These are phyloP conservation scores for Noccaea caerulescens DNA, from an alignment of 345 rosid species.

Conservation along the genomic window DNA sequence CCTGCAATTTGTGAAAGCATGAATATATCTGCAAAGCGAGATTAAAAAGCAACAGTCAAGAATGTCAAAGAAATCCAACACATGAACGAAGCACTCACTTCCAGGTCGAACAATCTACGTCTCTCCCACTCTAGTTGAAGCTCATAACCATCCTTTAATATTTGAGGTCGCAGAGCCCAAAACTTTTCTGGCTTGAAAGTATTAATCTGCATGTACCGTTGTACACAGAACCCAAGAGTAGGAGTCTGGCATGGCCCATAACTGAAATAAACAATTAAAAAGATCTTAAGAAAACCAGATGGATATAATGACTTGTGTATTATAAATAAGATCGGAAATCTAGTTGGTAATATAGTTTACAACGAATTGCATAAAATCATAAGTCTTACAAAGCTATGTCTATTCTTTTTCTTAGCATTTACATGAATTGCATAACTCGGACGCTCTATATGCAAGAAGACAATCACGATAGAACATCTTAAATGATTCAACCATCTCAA, in stretches of 20 bases:
- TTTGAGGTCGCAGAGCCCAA: constrained; percentile 76
- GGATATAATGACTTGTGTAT: constrained; percentile 6
- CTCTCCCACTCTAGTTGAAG: constrained; percentile 95
- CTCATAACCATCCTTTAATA: constrained; percentile 70
- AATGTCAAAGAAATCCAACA: constrained; percentile 26
- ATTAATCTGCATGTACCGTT: constrained; percentile 84
- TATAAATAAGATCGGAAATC: constrained; percentile 11
- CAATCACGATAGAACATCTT: not conserved
- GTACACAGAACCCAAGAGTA: constrained; percentile 96
- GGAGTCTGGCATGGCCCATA: constrained; percentile 99
- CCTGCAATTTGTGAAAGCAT: constrained; percentile 54
- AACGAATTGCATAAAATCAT: not conserved
- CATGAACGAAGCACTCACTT: constrained; percentile 56
- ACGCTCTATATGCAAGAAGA: constrained; percentile 1
- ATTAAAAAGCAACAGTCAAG: constrained; percentile 25
- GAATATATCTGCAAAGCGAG: constrained; percentile 13
- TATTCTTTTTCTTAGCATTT: constrained; percentile 5
- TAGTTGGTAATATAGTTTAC: constrained; percentile 5
- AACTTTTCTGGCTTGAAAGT: constrained; percentile 87
- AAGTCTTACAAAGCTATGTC: constrained; percentile 1
- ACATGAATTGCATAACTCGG: not conserved
- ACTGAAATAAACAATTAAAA: constrained; percentile 56
- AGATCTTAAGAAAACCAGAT: constrained; percentile 30
- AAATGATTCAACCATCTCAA: constrained; percentile 18
- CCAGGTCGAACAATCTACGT: constrained; percentile 78